Percentiles rank a stretch among this genome's conserved stretches.
Evolutionary conservation across 768 basidiomycete species (phyloP).

Genomic region (Tricholoma saponaceum): DNA sequence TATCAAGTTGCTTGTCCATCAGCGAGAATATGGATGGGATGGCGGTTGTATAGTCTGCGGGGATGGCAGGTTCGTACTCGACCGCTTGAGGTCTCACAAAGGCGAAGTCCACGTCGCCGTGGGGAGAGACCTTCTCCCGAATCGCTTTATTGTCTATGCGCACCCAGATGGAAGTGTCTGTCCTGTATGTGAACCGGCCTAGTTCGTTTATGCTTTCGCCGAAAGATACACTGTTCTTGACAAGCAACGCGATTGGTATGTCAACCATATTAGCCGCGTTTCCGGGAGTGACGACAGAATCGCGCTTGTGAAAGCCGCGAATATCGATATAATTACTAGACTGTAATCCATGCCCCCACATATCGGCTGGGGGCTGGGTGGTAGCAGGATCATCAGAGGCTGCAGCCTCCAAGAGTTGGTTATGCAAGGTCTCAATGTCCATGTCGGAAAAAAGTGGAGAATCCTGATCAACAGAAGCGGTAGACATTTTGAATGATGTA

Average conservation of each 20-base stretch:
- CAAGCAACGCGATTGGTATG: neutral
- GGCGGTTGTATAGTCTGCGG: neutral
- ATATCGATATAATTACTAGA: neutral
- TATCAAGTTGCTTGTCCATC: neutral
- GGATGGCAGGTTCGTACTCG: neutral
- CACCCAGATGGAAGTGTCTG: neutral
- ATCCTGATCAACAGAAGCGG: neutral
- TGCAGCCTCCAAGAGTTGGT: neutral
- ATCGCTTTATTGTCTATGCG: neutral
- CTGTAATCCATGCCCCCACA: neutral
- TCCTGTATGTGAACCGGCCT: neutral
- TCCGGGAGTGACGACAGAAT: neutral
- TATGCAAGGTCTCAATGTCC: neutral
- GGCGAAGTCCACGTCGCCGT: neutral
- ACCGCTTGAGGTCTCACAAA: neutral
- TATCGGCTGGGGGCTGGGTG: neutral
- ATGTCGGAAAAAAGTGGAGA: neutral
- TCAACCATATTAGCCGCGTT: no score
- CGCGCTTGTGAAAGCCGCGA: neutral
- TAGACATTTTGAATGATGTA: neutral
- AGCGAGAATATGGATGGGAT: neutral
- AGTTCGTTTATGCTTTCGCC: neutral
- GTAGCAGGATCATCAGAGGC: no score
- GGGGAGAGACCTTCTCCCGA: neutral
- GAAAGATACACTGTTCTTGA: neutral